Conservation (phyloP, 306 rosid species). For the Cercis canadensis region DNA sequence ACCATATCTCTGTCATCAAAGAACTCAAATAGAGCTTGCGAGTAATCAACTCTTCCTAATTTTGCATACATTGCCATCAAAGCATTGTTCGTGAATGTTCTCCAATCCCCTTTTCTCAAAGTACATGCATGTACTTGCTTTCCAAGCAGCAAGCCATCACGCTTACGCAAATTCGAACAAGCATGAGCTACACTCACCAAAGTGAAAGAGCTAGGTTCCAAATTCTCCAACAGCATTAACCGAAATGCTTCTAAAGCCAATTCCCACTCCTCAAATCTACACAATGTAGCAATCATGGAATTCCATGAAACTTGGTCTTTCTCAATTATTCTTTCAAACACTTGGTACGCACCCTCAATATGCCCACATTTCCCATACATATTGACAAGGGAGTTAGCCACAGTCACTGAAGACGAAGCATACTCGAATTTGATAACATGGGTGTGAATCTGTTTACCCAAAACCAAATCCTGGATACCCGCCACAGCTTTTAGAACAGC, state of each 20-base stretch:
- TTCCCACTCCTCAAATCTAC: constrained; percentile 75
- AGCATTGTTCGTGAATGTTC: constrained; percentile 71
- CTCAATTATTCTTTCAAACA: constrained; percentile 61
- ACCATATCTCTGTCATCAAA: constrained; percentile 74
- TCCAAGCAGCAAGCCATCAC: constrained; percentile 59
- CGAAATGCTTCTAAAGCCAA: constrained; percentile 59
- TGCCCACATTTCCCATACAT: constrained; percentile 79
- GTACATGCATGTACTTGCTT: constrained; percentile 75
- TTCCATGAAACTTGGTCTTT: constrained; percentile 90
- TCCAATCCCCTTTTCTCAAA: constrained; percentile 56
- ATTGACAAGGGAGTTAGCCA: constrained; percentile 71
- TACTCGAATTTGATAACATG: constrained; percentile 71
- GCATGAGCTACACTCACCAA: constrained; percentile 73
- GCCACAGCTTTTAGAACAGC: constrained; percentile 66
- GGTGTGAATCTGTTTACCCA: constrained; percentile 68
- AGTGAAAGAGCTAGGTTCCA: constrained; percentile 74
- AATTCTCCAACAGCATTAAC: constrained; percentile 56
- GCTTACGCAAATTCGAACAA: constrained; percentile 56
- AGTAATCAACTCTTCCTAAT: constrained; percentile 59
- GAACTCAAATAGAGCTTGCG: constrained; percentile 62
- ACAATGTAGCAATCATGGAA: constrained; percentile 64
- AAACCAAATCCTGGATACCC: constrained; percentile 56
- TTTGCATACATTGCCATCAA: constrained; percentile 81
- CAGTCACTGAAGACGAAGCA: constrained; percentile 47
- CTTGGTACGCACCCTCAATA: constrained; percentile 48